Conservation (phyloP, 495 filamentous ascomycete species). For the Penicillium mononematosum region DNA sequence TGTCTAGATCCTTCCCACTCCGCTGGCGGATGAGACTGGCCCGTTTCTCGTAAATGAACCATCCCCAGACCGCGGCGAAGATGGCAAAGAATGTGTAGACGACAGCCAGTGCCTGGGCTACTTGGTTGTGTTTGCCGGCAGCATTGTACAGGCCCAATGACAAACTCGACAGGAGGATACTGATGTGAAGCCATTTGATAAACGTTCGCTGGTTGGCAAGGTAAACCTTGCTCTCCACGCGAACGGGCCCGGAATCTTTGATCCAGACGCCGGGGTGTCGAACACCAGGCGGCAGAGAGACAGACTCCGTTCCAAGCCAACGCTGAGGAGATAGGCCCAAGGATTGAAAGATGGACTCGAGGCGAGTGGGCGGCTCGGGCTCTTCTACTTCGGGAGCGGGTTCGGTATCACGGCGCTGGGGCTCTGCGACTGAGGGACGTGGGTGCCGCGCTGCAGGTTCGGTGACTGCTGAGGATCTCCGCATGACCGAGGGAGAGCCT, state of each 20-base stretch:
- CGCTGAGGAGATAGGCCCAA: conserved; percentile 73
- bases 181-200: conserved; percentile 96
- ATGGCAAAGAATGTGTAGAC: conserved; percentile 79
- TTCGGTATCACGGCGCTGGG: conserved; percentile 20
- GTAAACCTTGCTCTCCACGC: conserved; percentile 97
- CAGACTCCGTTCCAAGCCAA: conserved; percentile 46
- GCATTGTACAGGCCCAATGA: conserved; percentile 86
- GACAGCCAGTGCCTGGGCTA: conserved; percentile 73
- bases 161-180: conserved; percentile 76
- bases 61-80: conserved; percentile 85
- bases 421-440: conserved; percentile 25
- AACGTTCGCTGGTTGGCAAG: conserved; percentile 97
- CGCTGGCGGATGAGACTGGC: conserved; percentile 75
- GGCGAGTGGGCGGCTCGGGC: conserved; percentile 35
- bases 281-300: conserved; percentile 77
- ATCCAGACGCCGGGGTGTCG: conserved; percentile 77
- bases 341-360: conserved; percentile 64
- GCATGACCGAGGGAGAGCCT: conserved; percentile 22
- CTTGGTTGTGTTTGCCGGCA: conserved; percentile 64
- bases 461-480: conserved; percentile 28
- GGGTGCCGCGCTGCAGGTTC: conserved; percentile 19
- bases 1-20: conserved; percentile 92
- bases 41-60: conserved; percentile 72
- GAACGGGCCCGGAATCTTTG: conserved; percentile 86
- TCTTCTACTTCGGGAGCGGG: conserved; percentile 20